A percentile compares a stretch with the other conserved stretches of the same genome.
Conservation (phyloP, 2,329 filamentous ascomycete genomes). For the Sporothrix phasma region DNA sequence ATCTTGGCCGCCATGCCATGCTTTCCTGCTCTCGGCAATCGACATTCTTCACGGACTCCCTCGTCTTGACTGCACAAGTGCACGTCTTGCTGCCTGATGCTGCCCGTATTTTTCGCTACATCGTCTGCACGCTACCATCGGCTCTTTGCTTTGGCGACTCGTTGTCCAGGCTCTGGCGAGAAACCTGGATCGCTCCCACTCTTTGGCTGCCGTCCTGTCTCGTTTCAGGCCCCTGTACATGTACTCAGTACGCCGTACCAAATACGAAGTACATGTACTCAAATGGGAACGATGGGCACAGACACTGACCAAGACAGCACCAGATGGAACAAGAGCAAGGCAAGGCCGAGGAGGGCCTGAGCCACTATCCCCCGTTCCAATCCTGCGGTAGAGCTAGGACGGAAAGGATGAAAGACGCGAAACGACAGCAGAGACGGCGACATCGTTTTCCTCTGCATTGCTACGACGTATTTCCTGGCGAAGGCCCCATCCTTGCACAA, state of each 20-base stretch:
- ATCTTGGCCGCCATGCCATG: background rate
- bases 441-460: background rate
- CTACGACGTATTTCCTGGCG: no score
- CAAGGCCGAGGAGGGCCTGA: background rate
- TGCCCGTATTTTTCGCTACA: background rate
- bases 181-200: background rate
- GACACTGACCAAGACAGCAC: background rate
- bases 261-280: background rate
- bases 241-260: no score
- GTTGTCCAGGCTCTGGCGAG: no score
- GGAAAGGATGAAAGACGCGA: background rate
- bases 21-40: background rate
- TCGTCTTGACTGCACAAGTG: no score
- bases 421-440: background rate
- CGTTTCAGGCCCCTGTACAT: slow-evolving; percentile 6
- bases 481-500: background rate
- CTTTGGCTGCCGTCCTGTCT: background rate
- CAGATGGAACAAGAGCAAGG: background rate
- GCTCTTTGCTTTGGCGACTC: no score
- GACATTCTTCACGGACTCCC: no score
- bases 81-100: background rate
- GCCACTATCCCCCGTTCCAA: background rate
- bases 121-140: background rate
- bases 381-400: slow-evolving; percentile 3
- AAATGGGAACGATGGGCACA: background rate